Evolutionary conservation across 352 stramenopile genomes (phyloP).

Genomic region (Phytophthora hybrid): DNA sequence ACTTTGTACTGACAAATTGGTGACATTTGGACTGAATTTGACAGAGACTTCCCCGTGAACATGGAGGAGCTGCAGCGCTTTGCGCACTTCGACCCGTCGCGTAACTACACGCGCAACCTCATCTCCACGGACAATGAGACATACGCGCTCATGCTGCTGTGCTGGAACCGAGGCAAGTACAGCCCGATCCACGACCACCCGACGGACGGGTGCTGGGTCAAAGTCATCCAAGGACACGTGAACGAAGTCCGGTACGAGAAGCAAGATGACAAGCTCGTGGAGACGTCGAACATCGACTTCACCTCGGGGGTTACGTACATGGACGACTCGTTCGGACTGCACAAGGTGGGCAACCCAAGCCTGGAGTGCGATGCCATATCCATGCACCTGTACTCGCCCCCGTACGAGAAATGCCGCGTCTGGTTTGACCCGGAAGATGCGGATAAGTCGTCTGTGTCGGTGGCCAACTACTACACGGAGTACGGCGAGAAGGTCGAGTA

Average conservation of each 20-base stretch:
- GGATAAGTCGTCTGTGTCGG: conserved; percentile 67
- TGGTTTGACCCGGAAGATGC: conserved; percentile 81
- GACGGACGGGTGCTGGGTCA: conserved; percentile 93
- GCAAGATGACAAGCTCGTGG: conserved; percentile 49
- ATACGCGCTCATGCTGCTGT: conserved; percentile 95
- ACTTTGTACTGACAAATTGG: neutral
- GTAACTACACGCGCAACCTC: conserved; percentile 95
- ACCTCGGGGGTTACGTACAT: conserved; percentile 88
- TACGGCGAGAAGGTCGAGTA: conserved; percentile 67
- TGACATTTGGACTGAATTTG: neutral
- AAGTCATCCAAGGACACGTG: conserved; percentile 87
- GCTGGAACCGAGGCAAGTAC: conserved; percentile 93
- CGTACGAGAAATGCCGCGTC: conserved; percentile 92
- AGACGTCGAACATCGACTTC: conserved; percentile 70
- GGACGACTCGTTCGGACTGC: conserved; percentile 92
- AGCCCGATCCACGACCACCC: conserved; percentile 95
- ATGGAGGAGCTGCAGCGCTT: conserved; percentile 79
- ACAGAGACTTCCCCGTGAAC: conserved; percentile 56
- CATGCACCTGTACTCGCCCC: conserved; percentile 94
- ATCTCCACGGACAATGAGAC: conserved; percentile 93
- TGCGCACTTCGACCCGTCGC: conserved; percentile 81
- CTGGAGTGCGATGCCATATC: conserved; percentile 86
- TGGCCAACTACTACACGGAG: conserved; percentile 87
- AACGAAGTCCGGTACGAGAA: conserved; percentile 91
- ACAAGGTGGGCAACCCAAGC: conserved; percentile 91